Base-by-base conservation (phyloP, 2,329 filamentous ascomycete genomes). In the Esteya vermicola region DNA sequence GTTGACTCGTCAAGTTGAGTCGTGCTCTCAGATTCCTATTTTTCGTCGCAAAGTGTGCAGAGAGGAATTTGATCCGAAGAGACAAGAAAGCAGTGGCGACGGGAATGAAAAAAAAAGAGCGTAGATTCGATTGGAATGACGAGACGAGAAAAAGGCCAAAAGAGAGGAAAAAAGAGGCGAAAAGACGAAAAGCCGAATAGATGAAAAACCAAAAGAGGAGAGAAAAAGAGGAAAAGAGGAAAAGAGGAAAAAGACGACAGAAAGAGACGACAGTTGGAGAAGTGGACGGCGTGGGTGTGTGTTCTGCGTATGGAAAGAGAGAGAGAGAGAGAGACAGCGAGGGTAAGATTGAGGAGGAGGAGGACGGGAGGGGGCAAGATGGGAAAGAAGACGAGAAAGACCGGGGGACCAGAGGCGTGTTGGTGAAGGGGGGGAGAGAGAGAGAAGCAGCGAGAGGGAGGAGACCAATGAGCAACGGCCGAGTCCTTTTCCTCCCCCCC, bases 151-250 rank as follows among this genome's bases (percentile, higher is more conserved):
- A 33, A 9, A 19, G 20, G 20, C 32, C 32, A n/a, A 10, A n/a
- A 33, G 20, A 33, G 32, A 26, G 28, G 18, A 31, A 31, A 31
- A 16, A 34, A 20, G 19, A 23, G 21, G n/a, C 33, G 9, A 36
- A 36, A 16, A 36, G 8, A 22, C 10, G 5, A 9, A 25, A 10
- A 16, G n/a, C n/a, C n/a, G n/a, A n/a, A n/a, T n/a, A 32, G 32
- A 38, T 38, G 43, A 34, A 34, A 46, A 38, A 40, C 16, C 25
- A 41, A 28, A 18, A 6, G 26, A 32, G n/a, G 9, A 13, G 22
- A 18, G 28, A 14, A 23, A 38, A 33, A 20, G 27, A 14, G 19
- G 18, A 19, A n/a, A 25, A 22, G 14, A 8, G 30, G n/a, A 38
- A 33, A 33, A 25, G 32, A 41, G 36, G 33, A 25, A 21, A 42